Base-by-base conservation (phyloP, 257 asterid genomes). In the Henckelia pumila region DNA sequence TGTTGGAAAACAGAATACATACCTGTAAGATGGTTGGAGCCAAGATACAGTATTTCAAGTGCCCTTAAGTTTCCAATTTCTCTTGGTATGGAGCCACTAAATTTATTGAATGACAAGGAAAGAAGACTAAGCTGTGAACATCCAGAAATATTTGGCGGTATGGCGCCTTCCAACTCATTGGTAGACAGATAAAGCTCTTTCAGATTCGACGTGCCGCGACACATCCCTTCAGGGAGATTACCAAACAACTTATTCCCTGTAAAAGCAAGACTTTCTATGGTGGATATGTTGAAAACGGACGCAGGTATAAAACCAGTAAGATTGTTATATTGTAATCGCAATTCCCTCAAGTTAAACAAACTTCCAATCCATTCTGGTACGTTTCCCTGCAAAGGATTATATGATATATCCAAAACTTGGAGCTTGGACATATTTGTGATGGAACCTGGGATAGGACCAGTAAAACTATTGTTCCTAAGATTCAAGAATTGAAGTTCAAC, bases 61-160 rank as follows among this genome's bases (percentile, higher is more conserved):
- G 35, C 25, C 52, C 20, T 66, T 50, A 60, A 11, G 17, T 53
- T 58, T 52, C 78, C 71, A 6, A 73, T 69, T 23, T 24, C 71
- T 44, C 49, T 30, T 19, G 79, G 78, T 17, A 77, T 32, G 40
- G 35, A 3, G 30, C 79, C 82, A 8, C 64, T 32, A 13, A 75
- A 59, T 56, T 69, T 56, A 67, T 69, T 75, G 64, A 4, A 3
- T 10, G 64, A 50, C 61, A 75, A 59, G 10, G 49, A 50, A 5
- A 69, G 59, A 11, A 35, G 2, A 20, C 16, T 57, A 4, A 75
- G 80, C 16, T 61, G 49, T 22, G 65, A 67, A n/a, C 83, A 79
- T 21, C 64, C 30, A 8, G 56, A 75, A 53, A 75, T 26, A 65
- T 63, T 72, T 14, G 73, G 59, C 50, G 80, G 80, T 61, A 75